Base-by-base conservation (phyloP, 495 filamentous ascomycete genomes). In the Penicillium riverlandense region DNA sequence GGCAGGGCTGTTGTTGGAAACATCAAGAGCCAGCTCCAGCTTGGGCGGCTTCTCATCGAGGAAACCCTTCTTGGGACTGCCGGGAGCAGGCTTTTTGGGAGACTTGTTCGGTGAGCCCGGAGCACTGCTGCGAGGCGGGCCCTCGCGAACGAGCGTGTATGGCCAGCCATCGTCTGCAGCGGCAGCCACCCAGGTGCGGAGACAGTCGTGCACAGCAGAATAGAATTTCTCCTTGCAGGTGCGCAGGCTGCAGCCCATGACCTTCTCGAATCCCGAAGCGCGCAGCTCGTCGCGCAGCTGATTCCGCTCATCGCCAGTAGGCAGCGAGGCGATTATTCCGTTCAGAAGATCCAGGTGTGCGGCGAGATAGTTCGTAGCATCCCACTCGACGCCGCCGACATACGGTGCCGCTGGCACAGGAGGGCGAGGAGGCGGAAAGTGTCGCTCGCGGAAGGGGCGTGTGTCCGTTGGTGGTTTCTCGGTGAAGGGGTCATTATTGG, bases 141-240 rank as follows among this genome's bases (percentile, higher is more conserved):
- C 88, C 54, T 85, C 86, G 32, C 86, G 74, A 11, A 96, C 90
- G 41, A 78, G 73, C 32, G 71, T 65, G 29, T 85, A 82, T 43
- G 86, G 77, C 94, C 92, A 98, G 27, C 80, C 87, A 66, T 98
- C 92, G 33, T 88, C 90, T 29, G 63, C 70, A 0, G 88, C 89
- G 1, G 90, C 94, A 2, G 80, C 82, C 27, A 96, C 85, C 92
- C 92, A 98, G 27, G 85, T 90, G 42, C 84, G 77, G 40, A 98
- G 71, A 13, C 82, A 86, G 47, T 90, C 88, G 61, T 98, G 92
- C 9, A 98, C 86, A 14, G 84, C 76, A 1, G 83, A 83, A 53
- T 98, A 97, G 59, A 97, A 91, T 57, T 96, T 96, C 63, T 96
- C 92, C 63, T 97, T 98, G 73, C 92, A 97, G 14, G 90, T 83